These are phyloP conservation scores for Penicillium coprophilum DNA, from an alignment of 495 filamentous ascomycete species.

Conservation along the genomic window DNA sequence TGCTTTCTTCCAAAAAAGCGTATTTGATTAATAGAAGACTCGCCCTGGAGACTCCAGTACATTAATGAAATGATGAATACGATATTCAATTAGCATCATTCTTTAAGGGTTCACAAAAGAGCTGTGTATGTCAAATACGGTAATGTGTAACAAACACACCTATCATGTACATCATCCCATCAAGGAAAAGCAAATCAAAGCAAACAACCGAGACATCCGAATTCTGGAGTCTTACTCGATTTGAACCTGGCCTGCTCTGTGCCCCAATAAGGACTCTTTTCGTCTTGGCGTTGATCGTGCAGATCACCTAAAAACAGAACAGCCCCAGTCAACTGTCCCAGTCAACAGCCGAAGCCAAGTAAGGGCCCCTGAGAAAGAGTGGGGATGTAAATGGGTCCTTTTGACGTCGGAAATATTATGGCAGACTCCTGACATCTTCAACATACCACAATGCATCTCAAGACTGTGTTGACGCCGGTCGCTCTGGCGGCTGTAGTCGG, in stretches of 20 bases:
- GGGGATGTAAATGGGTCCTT: slow-evolving; percentile 8
- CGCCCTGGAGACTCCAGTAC: not conserved
- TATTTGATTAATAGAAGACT: slow-evolving; percentile 52
- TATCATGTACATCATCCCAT: slow-evolving; percentile 4
- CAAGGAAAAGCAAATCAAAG: not conserved
- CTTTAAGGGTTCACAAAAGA: not conserved
- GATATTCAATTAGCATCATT: not conserved
- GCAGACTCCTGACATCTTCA: slow-evolving; percentile 10
- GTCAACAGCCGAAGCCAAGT: slow-evolving; percentile 17
- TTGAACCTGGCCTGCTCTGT: not conserved
- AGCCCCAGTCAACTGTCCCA: not conserved
- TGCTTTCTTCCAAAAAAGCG: slow-evolving; percentile 81
- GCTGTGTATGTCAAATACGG: not conserved
- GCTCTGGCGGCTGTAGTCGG: slow-evolving; percentile 16
- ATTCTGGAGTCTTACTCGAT: slow-evolving; percentile 9
- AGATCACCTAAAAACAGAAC: slow-evolving; percentile 28
- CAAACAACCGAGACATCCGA: slow-evolving; percentile 36
- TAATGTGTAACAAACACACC: not conserved
- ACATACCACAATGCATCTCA: slow-evolving; percentile 21
- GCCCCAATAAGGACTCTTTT: not conserved
- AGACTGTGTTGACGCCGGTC: slow-evolving; percentile 16
- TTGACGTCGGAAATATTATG: not conserved
- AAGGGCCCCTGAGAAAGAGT: slow-evolving; percentile 29
- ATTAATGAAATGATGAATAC: not conserved
- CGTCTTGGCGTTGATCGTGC: slow-evolving; percentile 26